Evolutionary conservation across 2,329 filamentous ascomycete species (phyloP).

Genomic region (Chrysoporthe puriensis): DNA sequence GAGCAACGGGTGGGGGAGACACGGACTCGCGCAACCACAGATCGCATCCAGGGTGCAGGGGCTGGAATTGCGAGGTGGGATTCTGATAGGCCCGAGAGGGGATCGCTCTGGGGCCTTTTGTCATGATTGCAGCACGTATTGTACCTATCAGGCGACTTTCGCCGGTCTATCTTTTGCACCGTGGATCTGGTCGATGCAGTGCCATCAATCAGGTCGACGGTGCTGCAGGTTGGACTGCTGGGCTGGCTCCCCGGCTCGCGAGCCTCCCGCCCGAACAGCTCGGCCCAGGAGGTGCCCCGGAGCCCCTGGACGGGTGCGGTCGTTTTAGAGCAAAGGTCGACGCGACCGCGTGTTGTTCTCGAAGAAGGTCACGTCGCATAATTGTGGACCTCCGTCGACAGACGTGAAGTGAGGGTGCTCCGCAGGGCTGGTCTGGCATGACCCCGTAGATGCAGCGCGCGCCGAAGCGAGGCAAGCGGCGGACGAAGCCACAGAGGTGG

Average conservation of each 20-base stretch:
- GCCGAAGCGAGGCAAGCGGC: neutral
- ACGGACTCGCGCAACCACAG: neutral
- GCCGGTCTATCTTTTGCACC: too few species aligned
- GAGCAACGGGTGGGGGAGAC: neutral
- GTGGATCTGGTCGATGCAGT: neutral
- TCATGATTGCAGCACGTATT: neutral
- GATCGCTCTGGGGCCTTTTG: neutral
- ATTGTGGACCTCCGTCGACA: neutral
- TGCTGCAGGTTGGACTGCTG: neutral
- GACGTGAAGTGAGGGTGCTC: neutral
- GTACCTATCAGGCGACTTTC: neutral
- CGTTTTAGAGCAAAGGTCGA: slow-evolving; percentile 1
- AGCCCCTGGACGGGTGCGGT: neutral
- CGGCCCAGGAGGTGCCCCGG: neutral
- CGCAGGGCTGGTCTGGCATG: neutral
- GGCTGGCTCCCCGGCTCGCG: neutral
- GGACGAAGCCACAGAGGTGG: neutral
- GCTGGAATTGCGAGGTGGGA: neutral
- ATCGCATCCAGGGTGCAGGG: neutral
- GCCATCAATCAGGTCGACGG: neutral
- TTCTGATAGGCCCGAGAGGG: neutral
- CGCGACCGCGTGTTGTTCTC: too few species aligned
- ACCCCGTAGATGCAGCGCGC: too few species aligned
- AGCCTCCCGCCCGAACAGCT: slow-evolving; percentile 2
- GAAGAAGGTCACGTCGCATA: neutral